phyloP scores from a whole-genome alignment of 306 rosid genomes.

The Rubus parviflorus region DNA sequence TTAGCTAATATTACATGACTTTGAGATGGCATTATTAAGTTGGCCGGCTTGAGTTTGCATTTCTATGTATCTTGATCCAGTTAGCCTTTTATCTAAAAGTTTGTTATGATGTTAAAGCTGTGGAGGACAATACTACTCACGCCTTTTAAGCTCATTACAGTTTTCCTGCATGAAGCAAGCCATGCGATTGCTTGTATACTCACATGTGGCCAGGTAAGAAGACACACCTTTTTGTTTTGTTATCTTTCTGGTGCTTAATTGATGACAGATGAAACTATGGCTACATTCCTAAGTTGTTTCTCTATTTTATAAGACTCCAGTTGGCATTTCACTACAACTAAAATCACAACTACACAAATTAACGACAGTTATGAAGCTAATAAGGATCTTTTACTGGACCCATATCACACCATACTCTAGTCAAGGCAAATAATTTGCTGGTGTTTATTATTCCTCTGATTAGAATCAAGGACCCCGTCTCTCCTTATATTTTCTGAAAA shows the following conservation, averaged over 20 bases:
- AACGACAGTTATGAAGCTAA: background rate
- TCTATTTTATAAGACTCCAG: background rate
- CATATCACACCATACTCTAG: background rate
- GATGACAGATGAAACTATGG: background rate
- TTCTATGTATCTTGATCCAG: background rate
- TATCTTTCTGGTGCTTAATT: background rate
- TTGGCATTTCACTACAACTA: background rate
- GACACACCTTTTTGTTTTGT: slow-evolving; percentile 29
- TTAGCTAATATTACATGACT: background rate
- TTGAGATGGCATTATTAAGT: background rate
- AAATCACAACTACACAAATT: background rate
- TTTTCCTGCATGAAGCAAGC: slow-evolving; percentile 69
- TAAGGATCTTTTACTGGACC: background rate
- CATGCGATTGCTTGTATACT: slow-evolving; percentile 65
- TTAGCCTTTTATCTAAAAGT: slow-evolving; percentile 9
- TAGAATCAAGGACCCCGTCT: background rate
- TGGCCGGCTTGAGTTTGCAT: background rate
- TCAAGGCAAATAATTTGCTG: no score
- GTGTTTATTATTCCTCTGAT: background rate
- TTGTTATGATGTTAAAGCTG: slow-evolving; percentile 49
- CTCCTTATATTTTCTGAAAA: background rate
- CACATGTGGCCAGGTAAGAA: slow-evolving; percentile 65
- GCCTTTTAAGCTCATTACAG: slow-evolving; percentile 66
- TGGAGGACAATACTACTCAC: slow-evolving; percentile 64
- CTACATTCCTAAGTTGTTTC: background rate